Base-by-base conservation (phyloP, 257 asterid species). In the Solanum tarapatanum region DNA sequence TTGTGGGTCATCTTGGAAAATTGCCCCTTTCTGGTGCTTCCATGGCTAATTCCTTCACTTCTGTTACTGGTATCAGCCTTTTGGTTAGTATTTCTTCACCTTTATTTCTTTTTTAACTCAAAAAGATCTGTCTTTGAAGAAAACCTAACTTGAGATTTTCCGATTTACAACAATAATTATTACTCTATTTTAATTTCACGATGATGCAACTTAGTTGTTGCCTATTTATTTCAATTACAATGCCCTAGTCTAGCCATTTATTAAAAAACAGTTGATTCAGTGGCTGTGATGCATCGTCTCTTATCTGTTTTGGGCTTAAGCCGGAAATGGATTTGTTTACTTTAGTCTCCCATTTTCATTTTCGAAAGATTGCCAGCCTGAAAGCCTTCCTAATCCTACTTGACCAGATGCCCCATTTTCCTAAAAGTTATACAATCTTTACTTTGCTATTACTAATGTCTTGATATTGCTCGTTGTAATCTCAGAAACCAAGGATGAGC, bases 1-100 rank as follows among this genome's bases (percentile, higher is more conserved):
- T 95, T 88, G 99, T 96, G 6, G 99, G 99, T 8, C 99, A 95
- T 91, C 93, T 96, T 74, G 99, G 98, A 4, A 92, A 94, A 70
- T 69, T 95, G 33, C 58, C 94, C 39, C 98, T 95, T 12, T 86
- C 98, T 66, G 97, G 94, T 77, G 97, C 99, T 88, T 95, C 99
- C 6, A 91, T 96, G 93, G 98, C 99, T 83, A 93, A 93, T 69
- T 96, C 98, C 69, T 95, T 96, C 86, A 96, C 98, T 19, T 41
- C 96, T 26, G 99, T 96, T 83, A 94, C 99, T n/a, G 99, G 99
- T 55, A 94, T 96, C 86, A 94, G 94, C 89, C 87, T 94, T 75
- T 86, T 94, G 96, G 98, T 95, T 1, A 88, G 90, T 45, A 21
- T 12, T 32, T 55, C 82, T 11, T 1, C 24, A 58, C 66, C 11